Evolutionary conservation across 2,329 filamentous ascomycete genomes (phyloP).

Genomic region (Nemania sp.): DNA sequence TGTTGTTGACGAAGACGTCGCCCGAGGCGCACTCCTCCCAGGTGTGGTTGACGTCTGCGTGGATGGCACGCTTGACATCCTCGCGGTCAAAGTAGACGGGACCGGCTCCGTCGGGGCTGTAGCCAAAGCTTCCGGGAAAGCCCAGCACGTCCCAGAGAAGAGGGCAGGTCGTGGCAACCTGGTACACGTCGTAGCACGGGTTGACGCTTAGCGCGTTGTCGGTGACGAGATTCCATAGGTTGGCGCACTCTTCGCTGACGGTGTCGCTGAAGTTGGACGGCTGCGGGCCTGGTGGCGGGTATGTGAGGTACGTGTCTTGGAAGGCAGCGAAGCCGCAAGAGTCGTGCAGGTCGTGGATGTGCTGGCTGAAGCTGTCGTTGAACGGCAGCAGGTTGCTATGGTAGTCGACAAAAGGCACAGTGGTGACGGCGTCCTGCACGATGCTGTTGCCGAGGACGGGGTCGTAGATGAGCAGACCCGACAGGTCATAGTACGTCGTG

Average conservation of each 20-base stretch:
- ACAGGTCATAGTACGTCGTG: constrained; percentile 55
- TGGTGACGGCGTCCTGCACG: constrained; percentile 47
- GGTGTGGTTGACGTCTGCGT: constrained; percentile 55
- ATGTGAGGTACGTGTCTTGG: constrained; percentile 60
- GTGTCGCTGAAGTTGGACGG: constrained; percentile 51
- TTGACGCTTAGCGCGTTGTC: constrained; percentile 56
- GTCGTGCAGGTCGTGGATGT: constrained; percentile 57
- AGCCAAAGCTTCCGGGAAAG: constrained; percentile 65
- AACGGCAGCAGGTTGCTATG: constrained; percentile 60
- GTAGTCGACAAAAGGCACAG: constrained; percentile 60
- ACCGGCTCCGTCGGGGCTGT: constrained; percentile 63
- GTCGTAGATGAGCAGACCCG: constrained; percentile 66
- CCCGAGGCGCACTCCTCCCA: constrained; percentile 36
- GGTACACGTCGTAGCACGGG: constrained; percentile 74
- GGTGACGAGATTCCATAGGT: constrained; percentile 58
- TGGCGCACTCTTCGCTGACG: constrained; percentile 54
- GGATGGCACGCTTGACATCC: constrained; percentile 71
- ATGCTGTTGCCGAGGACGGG: constrained; percentile 61
- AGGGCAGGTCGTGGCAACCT: constrained; percentile 69
- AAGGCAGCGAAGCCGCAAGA: constrained; percentile 63
- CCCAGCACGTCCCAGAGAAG: constrained; percentile 62
- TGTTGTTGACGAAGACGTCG: constrained; percentile 45
- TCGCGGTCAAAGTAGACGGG: constrained; percentile 71
- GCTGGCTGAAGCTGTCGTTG: constrained; percentile 56
- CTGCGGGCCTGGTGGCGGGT: constrained; percentile 63